Evolutionary conservation across 352 stramenopile species (phyloP).

Genomic region (Phytophthora agathidicida): DNA sequence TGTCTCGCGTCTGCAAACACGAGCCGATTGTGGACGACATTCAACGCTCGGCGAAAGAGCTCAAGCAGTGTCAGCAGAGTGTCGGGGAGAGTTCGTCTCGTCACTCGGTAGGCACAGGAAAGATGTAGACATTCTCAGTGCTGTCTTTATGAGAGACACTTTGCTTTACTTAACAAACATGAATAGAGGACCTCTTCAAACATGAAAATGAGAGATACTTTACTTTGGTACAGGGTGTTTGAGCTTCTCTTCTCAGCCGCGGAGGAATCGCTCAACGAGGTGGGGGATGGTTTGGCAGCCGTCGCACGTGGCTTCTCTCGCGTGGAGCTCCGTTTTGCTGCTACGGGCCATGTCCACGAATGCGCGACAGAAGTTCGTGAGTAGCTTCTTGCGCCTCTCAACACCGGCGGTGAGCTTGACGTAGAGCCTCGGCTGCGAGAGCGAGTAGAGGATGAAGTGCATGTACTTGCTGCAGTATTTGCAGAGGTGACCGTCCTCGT

Average conservation of each 20-base stretch:
- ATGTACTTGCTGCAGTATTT: conserved; percentile 59
- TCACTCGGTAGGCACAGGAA: no score
- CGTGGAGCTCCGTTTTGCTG: conserved; percentile 34
- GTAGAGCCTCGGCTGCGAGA: conserved; percentile 45
- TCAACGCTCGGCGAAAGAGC: no score
- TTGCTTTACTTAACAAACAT: conserved; percentile 13
- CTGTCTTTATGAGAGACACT: no score
- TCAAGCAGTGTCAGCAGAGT: no score
- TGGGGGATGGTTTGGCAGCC: conserved; percentile 46
- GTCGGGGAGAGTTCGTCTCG: no score
- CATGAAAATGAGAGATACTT: no score
- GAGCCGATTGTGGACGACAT: no score
- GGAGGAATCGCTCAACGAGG: conserved; percentile 50
- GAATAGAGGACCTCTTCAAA: no score
- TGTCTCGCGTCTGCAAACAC: no score
- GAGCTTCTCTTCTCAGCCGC: conserved; percentile 3
- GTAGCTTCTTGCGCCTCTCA: conserved; percentile 45
- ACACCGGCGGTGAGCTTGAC: conserved; percentile 39
- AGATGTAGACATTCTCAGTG: no score
- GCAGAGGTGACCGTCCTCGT: conserved; percentile 40
- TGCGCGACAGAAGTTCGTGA: conserved; percentile 45
- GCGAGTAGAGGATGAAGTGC: conserved; percentile 57
- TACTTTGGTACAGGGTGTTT: not conserved
- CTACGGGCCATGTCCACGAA: conserved; percentile 49
- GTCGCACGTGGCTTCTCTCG: conserved; percentile 34